Percentiles rank a stretch among this genome's conserved stretches.
These are phyloP conservation scores for Fusarium sp. DNA, from an alignment of 2,329 filamentous ascomycete species.

Conservation along the genomic window DNA sequence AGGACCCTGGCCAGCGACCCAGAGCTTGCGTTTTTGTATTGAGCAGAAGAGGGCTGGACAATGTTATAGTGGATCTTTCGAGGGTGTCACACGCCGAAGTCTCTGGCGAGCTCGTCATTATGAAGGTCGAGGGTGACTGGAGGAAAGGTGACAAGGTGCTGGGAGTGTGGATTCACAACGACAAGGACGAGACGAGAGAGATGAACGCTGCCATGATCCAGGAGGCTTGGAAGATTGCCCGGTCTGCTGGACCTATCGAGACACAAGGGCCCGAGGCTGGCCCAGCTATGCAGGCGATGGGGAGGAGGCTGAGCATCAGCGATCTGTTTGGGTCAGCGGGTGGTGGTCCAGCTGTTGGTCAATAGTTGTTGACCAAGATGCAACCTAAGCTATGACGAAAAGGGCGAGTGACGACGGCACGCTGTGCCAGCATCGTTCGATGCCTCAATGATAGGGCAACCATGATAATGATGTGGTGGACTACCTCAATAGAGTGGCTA, in stretches of 20 bases:
- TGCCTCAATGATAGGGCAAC: background rate
- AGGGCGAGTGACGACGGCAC: background rate
- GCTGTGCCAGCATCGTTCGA: background rate
- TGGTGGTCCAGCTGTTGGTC: conserved; percentile 36
- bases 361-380: conserved; percentile 29
- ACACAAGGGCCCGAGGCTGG: conserved; percentile 51
- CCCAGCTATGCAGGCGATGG: conserved; percentile 59
- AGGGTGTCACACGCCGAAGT: conserved; percentile 74
- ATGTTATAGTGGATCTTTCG: conserved; percentile 75
- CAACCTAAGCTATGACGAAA: background rate
- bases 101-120: conserved; percentile 65
- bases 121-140: conserved; percentile 55
- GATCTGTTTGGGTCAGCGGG: conserved; percentile 58
- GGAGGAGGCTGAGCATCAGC: conserved; percentile 57
- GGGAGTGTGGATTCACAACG: conserved; percentile 68
- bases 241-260: conserved; percentile 46
- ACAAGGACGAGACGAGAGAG: conserved; percentile 58
- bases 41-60: conserved; percentile 78
- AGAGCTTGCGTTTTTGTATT: conserved; percentile 76
- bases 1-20: conserved; percentile 49
- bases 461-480: background rate
- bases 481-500: background rate
- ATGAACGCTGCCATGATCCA: conserved; percentile 57
- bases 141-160: conserved; percentile 56
- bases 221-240: conserved; percentile 56